These are phyloP conservation scores for Colletotrichum siamense DNA, from an alignment of 2,329 filamentous ascomycete genomes.

Conservation along the genomic window DNA sequence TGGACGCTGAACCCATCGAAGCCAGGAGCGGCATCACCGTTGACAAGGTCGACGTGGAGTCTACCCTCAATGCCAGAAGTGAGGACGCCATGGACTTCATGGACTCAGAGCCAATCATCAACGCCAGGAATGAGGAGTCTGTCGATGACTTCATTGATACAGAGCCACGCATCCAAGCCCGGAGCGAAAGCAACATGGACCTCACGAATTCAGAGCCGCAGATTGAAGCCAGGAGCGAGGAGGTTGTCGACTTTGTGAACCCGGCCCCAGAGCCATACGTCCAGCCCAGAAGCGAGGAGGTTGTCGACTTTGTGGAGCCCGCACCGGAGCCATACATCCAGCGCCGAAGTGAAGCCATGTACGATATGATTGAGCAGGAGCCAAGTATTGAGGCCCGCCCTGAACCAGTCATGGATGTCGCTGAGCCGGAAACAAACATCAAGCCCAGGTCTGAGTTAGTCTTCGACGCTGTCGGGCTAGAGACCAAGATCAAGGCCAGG, in stretches of 20 bases:
- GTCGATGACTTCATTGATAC: not conserved
- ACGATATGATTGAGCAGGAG: not conserved
- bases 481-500: not conserved
- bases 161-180: not conserved
- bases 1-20: not conserved
- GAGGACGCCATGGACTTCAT: not conserved
- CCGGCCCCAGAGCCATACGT: not conserved
- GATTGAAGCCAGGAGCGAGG: not conserved
- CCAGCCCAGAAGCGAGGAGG: not conserved
- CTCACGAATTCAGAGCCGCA: not conserved
- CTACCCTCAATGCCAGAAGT: not conserved
- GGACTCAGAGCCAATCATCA: not conserved
- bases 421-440: not conserved
- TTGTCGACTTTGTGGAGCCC: not conserved
- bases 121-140: not conserved
- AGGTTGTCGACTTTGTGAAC: not conserved
- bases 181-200: not conserved
- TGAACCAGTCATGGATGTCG: not conserved
- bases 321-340: not conserved
- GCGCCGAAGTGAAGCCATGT: not conserved
- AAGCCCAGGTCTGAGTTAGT: not conserved
- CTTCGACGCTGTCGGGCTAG: not conserved
- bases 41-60: not conserved
- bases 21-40: not conserved
- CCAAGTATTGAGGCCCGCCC: not conserved